These are phyloP conservation scores for Schizonepeta tenuifolia DNA, from an alignment of 257 asterid genomes.

Conservation along the genomic window DNA sequence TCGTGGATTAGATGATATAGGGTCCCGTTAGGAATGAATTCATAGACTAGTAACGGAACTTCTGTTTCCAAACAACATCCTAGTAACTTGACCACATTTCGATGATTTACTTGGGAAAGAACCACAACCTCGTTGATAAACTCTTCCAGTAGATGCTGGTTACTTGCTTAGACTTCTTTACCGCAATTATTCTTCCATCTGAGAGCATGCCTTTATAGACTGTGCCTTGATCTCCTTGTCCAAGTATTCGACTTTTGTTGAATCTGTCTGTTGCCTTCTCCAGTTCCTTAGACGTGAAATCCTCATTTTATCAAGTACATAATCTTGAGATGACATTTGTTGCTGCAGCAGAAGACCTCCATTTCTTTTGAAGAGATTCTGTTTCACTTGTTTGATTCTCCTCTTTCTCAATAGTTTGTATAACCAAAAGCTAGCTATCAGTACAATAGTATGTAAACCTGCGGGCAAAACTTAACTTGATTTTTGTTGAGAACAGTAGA, in stretches of 20 bases:
- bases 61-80: conserved; percentile 49
- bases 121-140: conserved; percentile 48
- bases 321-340: conserved; percentile 24
- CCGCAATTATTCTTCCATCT: conserved; percentile 44
- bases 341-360: conserved; percentile 43
- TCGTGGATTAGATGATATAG: conserved; percentile 38
- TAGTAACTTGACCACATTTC: conserved; percentile 39
- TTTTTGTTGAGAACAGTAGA: no score
- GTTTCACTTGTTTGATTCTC: conserved; percentile 14
- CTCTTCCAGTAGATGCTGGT: conserved; percentile 27
- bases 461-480: no score
- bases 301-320: conserved; percentile 26
- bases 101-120: conserved; percentile 40
- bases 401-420: conserved; percentile 38
- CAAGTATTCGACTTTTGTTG: conserved; percentile 43
- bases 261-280: conserved; percentile 44
- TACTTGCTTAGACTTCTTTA: conserved; percentile 37
- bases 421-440: conserved; percentile 15
- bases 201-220: conserved; percentile 51
- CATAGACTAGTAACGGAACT: conserved; percentile 41
- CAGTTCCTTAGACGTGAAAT: conserved; percentile 42
- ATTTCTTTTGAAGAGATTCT: conserved; percentile 35
- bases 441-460: neutral
- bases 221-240: conserved; percentile 48
- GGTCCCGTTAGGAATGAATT: conserved; percentile 43